Evolutionary conservation across 2,329 filamentous ascomycete genomes (phyloP).

Genomic region (Byssoonygena ceratinophila): DNA sequence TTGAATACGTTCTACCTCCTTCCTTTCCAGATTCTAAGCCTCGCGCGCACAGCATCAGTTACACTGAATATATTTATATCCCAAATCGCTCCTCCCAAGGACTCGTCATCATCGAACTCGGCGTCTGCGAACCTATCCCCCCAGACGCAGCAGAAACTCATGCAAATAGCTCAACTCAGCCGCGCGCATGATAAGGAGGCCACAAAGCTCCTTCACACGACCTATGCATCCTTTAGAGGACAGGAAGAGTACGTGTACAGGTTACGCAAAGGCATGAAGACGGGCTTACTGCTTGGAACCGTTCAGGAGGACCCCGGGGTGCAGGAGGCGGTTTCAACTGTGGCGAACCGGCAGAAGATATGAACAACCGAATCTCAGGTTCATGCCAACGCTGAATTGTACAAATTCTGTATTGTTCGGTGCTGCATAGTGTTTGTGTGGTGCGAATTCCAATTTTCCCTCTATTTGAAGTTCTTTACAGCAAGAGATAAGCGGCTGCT

Average conservation of each 20-base stretch:
- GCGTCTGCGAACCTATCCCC: conserved; percentile 28
- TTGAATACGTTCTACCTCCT: conserved; percentile 47
- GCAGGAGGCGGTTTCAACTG: conserved; percentile 61
- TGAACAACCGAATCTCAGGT: too few relatives aligned
- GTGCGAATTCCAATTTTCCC: too few relatives aligned
- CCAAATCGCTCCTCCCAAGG: conserved; percentile 62
- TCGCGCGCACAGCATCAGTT: conserved; percentile 65
- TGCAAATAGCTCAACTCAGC: conserved; percentile 53
- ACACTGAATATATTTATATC: conserved; percentile 74
- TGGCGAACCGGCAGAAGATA: conserved; percentile 21
- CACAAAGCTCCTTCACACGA: conserved; percentile 59
- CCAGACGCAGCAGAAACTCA: conserved; percentile 53
- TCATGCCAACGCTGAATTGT: too few relatives aligned
- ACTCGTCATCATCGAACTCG: conserved; percentile 31
- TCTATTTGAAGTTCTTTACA: not conserved
- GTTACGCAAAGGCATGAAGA: conserved; percentile 62
- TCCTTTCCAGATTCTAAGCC: conserved; percentile 70
- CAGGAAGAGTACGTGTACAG: conserved; percentile 54
- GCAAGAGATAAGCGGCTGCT: too few relatives aligned
- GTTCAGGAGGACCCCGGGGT: conserved; percentile 73
- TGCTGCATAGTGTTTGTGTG: not conserved
- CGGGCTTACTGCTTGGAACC: conserved; percentile 80
- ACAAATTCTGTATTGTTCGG: not conserved
- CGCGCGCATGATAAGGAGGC: conserved; percentile 58
- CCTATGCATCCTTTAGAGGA: conserved; percentile 70